Evolutionary conservation across 495 filamentous ascomycete genomes (phyloP).

Genomic region (Amphirosellinia nigrospora): DNA sequence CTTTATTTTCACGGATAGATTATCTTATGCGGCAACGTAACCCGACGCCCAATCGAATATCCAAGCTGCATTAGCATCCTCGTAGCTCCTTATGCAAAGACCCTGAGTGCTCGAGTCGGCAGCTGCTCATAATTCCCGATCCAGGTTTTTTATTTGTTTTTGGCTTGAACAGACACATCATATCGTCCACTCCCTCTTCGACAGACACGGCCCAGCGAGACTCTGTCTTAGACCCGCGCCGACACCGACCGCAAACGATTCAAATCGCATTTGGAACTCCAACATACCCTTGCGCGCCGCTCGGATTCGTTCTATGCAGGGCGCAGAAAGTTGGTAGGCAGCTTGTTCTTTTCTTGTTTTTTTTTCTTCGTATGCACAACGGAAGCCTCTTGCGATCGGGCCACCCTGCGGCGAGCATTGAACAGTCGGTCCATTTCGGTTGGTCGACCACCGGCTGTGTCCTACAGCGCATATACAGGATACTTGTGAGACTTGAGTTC

Average conservation of each 20-base stretch:
- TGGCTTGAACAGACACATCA: not conserved
- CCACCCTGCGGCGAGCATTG: slow-evolving; percentile 3
- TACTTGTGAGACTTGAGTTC: not conserved
- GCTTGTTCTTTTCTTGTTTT: not conserved
- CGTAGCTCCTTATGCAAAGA: slow-evolving; percentile 7
- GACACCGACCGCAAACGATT: slow-evolving; percentile 23
- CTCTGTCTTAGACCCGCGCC: slow-evolving; percentile 25
- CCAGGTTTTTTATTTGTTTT: too few species aligned
- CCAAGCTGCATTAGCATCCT: slow-evolving; percentile 11
- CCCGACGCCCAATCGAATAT: slow-evolving; percentile 16
- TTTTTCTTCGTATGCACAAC: slow-evolving; percentile 18
- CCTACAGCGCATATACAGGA: slow-evolving; percentile 20
- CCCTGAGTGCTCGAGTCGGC: slow-evolving; percentile 3
- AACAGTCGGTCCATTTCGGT: not conserved
- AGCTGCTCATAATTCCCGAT: slow-evolving; percentile 11
- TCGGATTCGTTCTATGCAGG: not conserved
- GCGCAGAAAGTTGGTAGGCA: slow-evolving; percentile 19
- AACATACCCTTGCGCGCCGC: not conserved
- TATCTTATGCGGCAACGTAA: slow-evolving; percentile 17
- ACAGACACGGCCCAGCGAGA: slow-evolving; percentile 10
- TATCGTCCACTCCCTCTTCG: slow-evolving; percentile 3
- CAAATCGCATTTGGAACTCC: not conserved
- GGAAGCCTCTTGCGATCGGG: slow-evolving; percentile 20
- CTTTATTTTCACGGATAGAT: slow-evolving; percentile 13
- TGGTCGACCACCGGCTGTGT: not conserved